Evolutionary conservation across 768 basidiomycete genomes (phyloP).

Genomic region (Auricularia sp.): DNA sequence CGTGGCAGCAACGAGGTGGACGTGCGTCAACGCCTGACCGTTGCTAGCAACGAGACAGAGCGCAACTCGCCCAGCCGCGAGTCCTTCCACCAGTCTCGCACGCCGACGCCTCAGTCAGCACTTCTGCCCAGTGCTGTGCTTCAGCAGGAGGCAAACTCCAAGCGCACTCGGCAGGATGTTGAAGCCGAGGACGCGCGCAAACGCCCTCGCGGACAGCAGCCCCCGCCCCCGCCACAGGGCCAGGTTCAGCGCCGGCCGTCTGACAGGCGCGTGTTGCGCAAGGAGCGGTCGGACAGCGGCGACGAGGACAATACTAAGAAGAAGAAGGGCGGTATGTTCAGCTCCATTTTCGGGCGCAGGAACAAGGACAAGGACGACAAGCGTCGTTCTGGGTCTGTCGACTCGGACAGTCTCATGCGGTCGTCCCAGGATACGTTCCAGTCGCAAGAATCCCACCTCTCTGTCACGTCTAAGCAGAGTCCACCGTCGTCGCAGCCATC

Average conservation of each 20-base stretch:
- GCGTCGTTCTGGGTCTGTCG: neutral
- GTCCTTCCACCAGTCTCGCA: constrained; percentile 21
- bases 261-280: constrained; percentile 23
- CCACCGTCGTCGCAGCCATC: constrained; percentile 6
- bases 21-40: neutral
- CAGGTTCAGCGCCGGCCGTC: neutral
- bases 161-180: constrained; percentile 20
- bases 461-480: constrained; percentile 17
- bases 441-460: neutral
- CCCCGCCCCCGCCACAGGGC: neutral
- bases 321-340: constrained; percentile 26
- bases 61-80: neutral
- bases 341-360: constrained; percentile 22
- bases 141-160: constrained; percentile 12
- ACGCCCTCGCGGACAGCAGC: neutral
- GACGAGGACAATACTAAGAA: constrained; percentile 40
- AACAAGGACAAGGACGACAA: constrained; percentile 42
- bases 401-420: constrained; percentile 43
- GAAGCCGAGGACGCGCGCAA: constrained; percentile 39
- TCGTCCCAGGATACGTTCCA: neutral
- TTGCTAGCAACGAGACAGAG: neutral
- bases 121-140: constrained; percentile 30
- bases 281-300: constrained; percentile 24
- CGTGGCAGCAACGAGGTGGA: constrained; percentile 4
- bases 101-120: constrained; percentile 12